A percentile compares a stretch with the other conserved stretches of the same genome.
Evolutionary conservation across 2,329 filamentous ascomycete genomes (phyloP).

Genomic region (Ilyonectria destructans): DNA sequence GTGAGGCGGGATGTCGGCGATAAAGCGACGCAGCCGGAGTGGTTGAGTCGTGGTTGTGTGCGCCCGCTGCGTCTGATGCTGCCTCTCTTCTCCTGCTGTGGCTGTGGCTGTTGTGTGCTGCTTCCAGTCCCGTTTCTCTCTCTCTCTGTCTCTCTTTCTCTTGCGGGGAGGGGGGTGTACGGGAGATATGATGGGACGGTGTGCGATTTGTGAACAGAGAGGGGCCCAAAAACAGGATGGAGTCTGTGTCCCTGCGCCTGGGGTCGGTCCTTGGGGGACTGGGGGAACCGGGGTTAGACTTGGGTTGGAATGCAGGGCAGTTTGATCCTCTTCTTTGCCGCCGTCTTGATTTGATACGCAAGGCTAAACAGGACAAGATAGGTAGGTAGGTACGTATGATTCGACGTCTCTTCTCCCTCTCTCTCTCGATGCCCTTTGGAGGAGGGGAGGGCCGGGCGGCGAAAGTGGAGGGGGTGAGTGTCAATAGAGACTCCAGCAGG

Average conservation of each 20-base stretch:
- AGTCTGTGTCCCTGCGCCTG: conserved; percentile 23
- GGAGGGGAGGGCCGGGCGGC: conserved; percentile 28
- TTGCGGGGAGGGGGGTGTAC: conserved; percentile 34
- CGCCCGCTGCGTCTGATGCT: conserved; percentile 39
- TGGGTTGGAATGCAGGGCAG: conserved; percentile 39
- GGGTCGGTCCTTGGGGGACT: conserved; percentile 24
- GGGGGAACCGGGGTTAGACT: conserved; percentile 47
- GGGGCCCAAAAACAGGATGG: conserved; percentile 21
- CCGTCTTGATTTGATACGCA: conserved; percentile 25
- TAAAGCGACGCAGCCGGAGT: conserved; percentile 41
- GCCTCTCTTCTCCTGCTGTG: background rate
- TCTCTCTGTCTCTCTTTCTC: conserved; percentile 4
- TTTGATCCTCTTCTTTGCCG: conserved; percentile 30
- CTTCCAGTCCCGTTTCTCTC: conserved; percentile 29
- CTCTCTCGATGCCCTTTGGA: conserved; percentile 15
- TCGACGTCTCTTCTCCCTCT: background rate
- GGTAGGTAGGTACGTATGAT: conserved; percentile 8
- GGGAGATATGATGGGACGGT: background rate
- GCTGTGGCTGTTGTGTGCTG: conserved; percentile 36
- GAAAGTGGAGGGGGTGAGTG: conserved; percentile 27
- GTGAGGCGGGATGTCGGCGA: conserved; percentile 32
- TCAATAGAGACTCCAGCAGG: conserved; percentile 22
- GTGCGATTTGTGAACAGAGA: conserved; percentile 14
- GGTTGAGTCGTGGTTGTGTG: conserved; percentile 39
- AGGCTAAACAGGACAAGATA: background rate